Evolutionary conservation across 164 flowering plant genomes (phyloP).

Genomic region (Kingdonia uniflora): DNA sequence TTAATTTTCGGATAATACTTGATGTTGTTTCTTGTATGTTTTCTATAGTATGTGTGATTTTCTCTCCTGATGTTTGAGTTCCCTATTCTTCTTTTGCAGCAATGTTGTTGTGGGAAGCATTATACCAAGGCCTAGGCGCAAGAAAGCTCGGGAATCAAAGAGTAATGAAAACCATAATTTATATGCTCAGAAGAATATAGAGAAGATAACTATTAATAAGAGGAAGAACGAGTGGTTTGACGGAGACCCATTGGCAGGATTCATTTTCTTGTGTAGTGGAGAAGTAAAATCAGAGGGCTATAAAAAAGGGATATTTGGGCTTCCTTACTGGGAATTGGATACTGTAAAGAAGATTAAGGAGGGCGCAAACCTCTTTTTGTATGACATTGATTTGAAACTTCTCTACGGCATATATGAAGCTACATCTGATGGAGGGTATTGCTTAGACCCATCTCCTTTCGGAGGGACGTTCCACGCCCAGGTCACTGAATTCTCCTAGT

Average conservation of each 20-base stretch:
- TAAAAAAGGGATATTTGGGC: conserved; percentile 25
- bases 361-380: conserved; percentile 20
- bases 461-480: conserved; percentile 32
- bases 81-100: too few species aligned
- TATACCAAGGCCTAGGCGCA: conserved; percentile 3
- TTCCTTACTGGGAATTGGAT: conserved; percentile 20
- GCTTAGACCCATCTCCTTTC: too few species aligned
- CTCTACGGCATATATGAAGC: too few species aligned
- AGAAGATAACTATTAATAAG: conserved; percentile 1
- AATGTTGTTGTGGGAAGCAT: too few species aligned
- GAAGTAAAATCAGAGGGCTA: conserved; percentile 32
- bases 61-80: too few species aligned
- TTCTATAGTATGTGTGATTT: too few species aligned
- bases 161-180: not conserved
- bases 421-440: too few species aligned
- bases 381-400: conserved; percentile 22
- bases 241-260: conserved; percentile 13
- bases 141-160: not conserved
- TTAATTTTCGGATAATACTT: too few species aligned
- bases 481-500: too few species aligned
- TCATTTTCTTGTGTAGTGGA: conserved; percentile 31
- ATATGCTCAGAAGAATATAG: not conserved
- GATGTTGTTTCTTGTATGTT: too few species aligned
- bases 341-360: too few species aligned
- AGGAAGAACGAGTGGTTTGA: not conserved